Evolutionary conservation across 805 yeast species (phyloP), one percentile per base, ranked within the genome.

Genomic region (Candida xyloterini): DNA sequence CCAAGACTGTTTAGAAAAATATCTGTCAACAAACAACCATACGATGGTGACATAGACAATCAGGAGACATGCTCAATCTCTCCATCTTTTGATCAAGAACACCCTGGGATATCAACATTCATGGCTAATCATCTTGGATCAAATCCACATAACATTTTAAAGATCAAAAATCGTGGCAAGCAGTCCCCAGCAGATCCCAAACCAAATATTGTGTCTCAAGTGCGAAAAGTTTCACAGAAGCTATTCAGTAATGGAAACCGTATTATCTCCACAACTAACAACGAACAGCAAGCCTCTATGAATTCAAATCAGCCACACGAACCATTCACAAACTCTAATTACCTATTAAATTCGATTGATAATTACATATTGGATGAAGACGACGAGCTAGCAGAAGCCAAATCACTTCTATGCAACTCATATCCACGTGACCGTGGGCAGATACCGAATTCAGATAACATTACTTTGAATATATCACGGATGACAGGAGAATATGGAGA

Each of bases 191-290:
- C 6, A 15, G 36, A 32, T 31, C 28, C 30, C 18, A 30, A 31
- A 13, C 22, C 41, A 7, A 37, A 32, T 11, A 49, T 50, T 15
- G 48, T 56, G 1, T 59, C 63, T 0, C 57, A 58, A 35, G 60
- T 58, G 2, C 40, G 62, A 25, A 51, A 56, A 33, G 60, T 59
- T 3, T 58, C 62, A 2, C 59, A 54, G 26, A 52, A 47, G 30
- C 32, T 56, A 10, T 55, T 56, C 30, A 48, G 40, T 28, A 44
- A 44, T 15, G 38, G 41, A 6, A 36, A 33, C 7, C 31, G 46
- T 20, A 26, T 33, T 2, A 25, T 15, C n/a, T 39, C 46, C 5
- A 24, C 21, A 3, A 27, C n/a, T 14, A 10, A 27, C 18, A 13
- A 28, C 11, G 44, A 38, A 10, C 15, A 22, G 9, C 14, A 15